Conservation (phyloP, 2,329 filamentous ascomycete species). For the Cladorrhinum sp. region DNA sequence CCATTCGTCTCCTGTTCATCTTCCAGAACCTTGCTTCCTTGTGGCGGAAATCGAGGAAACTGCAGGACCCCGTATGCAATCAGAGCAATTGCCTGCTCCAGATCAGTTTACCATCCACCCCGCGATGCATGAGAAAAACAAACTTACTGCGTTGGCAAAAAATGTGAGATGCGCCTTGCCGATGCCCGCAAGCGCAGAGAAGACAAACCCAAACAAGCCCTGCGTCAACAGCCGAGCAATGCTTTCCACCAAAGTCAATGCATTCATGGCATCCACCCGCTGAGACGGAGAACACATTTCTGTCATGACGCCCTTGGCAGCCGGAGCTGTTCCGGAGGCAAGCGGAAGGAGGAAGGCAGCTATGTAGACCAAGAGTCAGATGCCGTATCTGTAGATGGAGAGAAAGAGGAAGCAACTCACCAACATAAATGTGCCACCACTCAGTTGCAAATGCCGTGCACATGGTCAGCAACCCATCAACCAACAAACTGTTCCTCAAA, state of each 20-base stretch:
- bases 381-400: background rate
- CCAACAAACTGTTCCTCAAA: conserved; percentile 61
- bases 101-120: background rate
- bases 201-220: conserved; percentile 65
- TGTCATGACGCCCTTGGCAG: conserved; percentile 70
- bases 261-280: conserved; percentile 64
- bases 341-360: conserved; percentile 64
- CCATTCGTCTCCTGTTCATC: background rate
- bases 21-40: conserved; percentile 37
- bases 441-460: conserved; percentile 59
- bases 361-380: conserved; percentile 22
- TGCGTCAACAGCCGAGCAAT: conserved; percentile 62
- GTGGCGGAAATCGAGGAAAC: conserved; percentile 43
- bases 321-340: conserved; percentile 65
- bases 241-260: conserved; percentile 68
- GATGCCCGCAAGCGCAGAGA: conserved; percentile 58
- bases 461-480: conserved; percentile 63
- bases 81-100: conserved; percentile 49
- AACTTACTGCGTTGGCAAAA: conserved; percentile 60
- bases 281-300: conserved; percentile 64
- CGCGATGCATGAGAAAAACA: background rate
- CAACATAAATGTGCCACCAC: conserved; percentile 67
- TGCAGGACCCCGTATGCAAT: conserved; percentile 41
- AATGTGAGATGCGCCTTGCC: conserved; percentile 63
- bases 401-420: conserved; percentile 31